phyloP scores from a whole-genome alignment of 2,329 filamentous ascomycete species.

The Westerdykella sp. region DNA sequence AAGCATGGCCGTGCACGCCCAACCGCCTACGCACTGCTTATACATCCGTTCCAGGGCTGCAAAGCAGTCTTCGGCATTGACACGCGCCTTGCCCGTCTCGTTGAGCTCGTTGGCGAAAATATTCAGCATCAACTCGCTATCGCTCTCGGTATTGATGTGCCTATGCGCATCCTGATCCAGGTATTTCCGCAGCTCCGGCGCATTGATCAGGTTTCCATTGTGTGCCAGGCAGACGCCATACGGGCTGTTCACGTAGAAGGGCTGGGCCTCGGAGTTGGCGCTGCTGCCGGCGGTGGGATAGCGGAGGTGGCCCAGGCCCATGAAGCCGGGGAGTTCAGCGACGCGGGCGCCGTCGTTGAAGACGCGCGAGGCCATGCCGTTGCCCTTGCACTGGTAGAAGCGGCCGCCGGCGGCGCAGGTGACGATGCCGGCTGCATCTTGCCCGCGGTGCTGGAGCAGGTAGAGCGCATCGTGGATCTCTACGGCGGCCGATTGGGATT shows the following conservation, averaged over 20 bases:
- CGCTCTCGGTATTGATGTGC: slow-evolving; percentile 85
- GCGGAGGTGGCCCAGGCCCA: slow-evolving; percentile 79
- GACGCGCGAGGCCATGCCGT: slow-evolving; percentile 78
- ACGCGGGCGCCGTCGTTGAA: slow-evolving; percentile 74
- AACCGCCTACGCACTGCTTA: slow-evolving; percentile 64
- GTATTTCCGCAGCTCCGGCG: slow-evolving; percentile 60
- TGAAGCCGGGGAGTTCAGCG: slow-evolving; percentile 70
- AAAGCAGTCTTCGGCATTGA: slow-evolving; percentile 73
- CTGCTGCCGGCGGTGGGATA: slow-evolving; percentile 87
- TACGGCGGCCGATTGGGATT: slow-evolving; percentile 36
- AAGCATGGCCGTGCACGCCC: slow-evolving; percentile 75
- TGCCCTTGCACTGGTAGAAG: slow-evolving; percentile 85
- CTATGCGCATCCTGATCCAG: slow-evolving; percentile 73
- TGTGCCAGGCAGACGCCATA: slow-evolving; percentile 77
- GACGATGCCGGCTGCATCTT: slow-evolving; percentile 84
- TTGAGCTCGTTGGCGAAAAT: slow-evolving; percentile 78
- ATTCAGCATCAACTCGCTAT: slow-evolving; percentile 83
- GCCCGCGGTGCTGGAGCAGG: slow-evolving; percentile 56
- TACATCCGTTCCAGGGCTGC: slow-evolving; percentile 67
- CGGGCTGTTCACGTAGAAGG: slow-evolving; percentile 83
- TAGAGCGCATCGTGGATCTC: slow-evolving; percentile 42
- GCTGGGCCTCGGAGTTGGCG: slow-evolving; percentile 79
- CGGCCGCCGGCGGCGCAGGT: slow-evolving; percentile 68
- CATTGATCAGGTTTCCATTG: slow-evolving; percentile 86
- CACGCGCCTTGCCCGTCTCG: slow-evolving; percentile 72